Base-by-base conservation (phyloP, 495 filamentous ascomycete genomes). In the Podospora fimiseda region DNA sequence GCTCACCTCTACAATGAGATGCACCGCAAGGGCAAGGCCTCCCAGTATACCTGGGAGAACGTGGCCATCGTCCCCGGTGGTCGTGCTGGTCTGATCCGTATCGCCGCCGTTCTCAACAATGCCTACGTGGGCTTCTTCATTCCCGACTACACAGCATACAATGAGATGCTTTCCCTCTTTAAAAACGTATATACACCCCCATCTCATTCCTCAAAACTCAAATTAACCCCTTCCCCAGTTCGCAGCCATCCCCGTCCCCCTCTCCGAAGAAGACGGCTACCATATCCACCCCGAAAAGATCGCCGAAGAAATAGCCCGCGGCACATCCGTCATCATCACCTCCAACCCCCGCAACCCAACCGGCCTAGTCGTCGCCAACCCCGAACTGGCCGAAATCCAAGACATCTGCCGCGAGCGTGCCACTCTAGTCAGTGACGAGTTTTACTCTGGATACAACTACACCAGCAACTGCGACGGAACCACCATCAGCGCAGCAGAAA, bases 341-440 rank as follows among this genome's bases (percentile, higher is more conserved):
- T 95, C 90, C n/a, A 96, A 96, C 73, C 92, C 92, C 21, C 83
- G 92, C 48, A 97, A 96, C 70, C 92, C 92, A 0, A 95, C 92
- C n/a, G 92, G 92, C 38, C 81, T 85, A 51, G 87, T 95, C 40
- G 81, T 95, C 18, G 76, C 75, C 58, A 88, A 88, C 60, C 86
- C 88, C 1, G 83, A 92, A 64, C 75, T 97, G 46, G 85, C 84
- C 36, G 76, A 88, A 66, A 93, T 96, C 62, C 88, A 96, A 70
- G 86, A 95, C 59, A 85, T 96, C 60, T 94, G 89, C 75, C 84
- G 90, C 56, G 88, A 89, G 62, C 84, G 88, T 23, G 90, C 89
- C 9, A 96, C 91, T 1, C 74, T 97, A 46, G 89, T 97, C 52
- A 87, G 90, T 71, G 92, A 97, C 61, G 92, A 97, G 72, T 97